Percentiles rank a stretch among this genome's conserved stretches.
These are phyloP conservation scores for Fusarium verticillioides DNA, from an alignment of 2,329 filamentous ascomycete genomes.

Conservation along the genomic window DNA sequence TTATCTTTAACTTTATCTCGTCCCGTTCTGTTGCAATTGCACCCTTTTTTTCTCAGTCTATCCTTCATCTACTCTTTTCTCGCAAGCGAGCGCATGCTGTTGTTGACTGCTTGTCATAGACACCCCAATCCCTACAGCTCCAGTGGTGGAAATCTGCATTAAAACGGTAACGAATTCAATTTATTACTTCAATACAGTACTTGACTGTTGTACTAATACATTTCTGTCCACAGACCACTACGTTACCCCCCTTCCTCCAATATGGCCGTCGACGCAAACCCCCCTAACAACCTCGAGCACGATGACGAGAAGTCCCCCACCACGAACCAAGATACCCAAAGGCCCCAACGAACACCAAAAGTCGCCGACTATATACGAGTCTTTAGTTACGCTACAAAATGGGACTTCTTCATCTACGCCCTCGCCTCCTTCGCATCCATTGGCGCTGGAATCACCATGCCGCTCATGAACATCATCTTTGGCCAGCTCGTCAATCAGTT, in stretches of 20 bases:
- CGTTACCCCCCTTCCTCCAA: rapidly evolving
- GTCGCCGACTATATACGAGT: constrained; percentile 42
- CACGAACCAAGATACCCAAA: not conserved
- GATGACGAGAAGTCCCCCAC: not conserved
- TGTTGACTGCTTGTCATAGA: not conserved
- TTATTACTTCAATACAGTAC: rapidly evolving
- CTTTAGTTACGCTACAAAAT: constrained; percentile 47
- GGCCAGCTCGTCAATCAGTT: constrained; percentile 46
- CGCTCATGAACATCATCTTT: constrained; percentile 54
- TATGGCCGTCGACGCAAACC: constrained; percentile 1
- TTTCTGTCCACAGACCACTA: rapidly evolving
- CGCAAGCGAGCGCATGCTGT: not conserved
- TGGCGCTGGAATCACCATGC: constrained; percentile 48
- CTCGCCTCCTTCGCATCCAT: constrained; percentile 48
- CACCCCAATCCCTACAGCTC: not conserved
- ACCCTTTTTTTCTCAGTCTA: not conserved
- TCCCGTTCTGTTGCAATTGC: not conserved
- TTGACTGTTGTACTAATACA: not conserved
- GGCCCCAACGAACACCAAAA: constrained; percentile 24
- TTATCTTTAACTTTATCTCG: not conserved
- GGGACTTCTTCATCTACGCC: constrained; percentile 46
- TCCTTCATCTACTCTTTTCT: not conserved
- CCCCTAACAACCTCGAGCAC: not conserved
- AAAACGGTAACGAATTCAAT: not conserved
- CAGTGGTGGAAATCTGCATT: too few species aligned